Evolutionary conservation across 176 grass and related monocot genomes (phyloP).

Genomic region (Avena atlantica): DNA sequence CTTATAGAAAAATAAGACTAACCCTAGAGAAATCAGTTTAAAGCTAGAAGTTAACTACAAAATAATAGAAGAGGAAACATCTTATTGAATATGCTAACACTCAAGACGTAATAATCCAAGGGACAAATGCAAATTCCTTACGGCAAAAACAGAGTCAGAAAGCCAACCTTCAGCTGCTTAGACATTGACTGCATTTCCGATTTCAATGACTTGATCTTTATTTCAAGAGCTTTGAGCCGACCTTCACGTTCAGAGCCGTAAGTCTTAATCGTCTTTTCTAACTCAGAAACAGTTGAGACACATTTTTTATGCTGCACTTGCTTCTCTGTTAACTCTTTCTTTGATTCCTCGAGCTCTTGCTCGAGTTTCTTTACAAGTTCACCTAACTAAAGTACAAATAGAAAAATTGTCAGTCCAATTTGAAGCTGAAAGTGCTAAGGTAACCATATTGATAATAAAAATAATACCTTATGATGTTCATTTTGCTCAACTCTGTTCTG

Average conservation of each 20-base stretch:
- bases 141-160: conserved; percentile 36
- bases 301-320: conserved; percentile 67
- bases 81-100: not conserved
- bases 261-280: conserved; percentile 81
- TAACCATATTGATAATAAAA: conserved; percentile 33
- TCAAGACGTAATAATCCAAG: conserved; percentile 6
- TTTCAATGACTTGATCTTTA: conserved; percentile 86
- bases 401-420: conserved; percentile 25
- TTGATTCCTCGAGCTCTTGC: conserved; percentile 78
- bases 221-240: conserved; percentile 87
- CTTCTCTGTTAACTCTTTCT: conserved; percentile 68
- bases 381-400: conserved; percentile 66
- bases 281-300: conserved; percentile 63
- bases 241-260: conserved; percentile 82
- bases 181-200: conserved; percentile 84
- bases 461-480: conserved; percentile 93
- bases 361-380: conserved; percentile 90
- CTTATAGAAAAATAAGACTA: not conserved
- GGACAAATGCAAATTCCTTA: not conserved
- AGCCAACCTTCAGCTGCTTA: conserved; percentile 83
- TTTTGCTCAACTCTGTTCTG: conserved; percentile 93
- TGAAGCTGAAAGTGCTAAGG: conserved; percentile 13
- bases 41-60: conserved; percentile 18
- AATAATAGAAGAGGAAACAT: conserved; percentile 12
- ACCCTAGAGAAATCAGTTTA: not conserved